These are phyloP conservation scores for Pelargonium cotyledonis DNA, from an alignment of 441 rosid genomes.

Conservation along the genomic window DNA sequence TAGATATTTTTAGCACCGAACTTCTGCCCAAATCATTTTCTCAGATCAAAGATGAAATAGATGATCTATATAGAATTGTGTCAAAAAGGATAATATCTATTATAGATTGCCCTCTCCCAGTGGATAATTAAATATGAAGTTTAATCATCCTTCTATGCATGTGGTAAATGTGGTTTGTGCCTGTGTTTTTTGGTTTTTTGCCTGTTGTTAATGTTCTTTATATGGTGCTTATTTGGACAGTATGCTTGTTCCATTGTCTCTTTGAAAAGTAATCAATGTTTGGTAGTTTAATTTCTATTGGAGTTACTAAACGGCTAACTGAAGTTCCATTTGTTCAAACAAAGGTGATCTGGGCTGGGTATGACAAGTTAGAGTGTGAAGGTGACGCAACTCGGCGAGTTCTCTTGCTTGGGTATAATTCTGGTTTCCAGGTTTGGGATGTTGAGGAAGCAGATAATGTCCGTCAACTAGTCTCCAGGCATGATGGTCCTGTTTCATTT, in stretches of 20 bases:
- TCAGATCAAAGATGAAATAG: not conserved
- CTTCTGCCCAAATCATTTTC: not conserved
- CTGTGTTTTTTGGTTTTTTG: not conserved
- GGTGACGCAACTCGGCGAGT: conserved; percentile 43
- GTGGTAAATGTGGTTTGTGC: not conserved
- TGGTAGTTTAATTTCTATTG: not conserved
- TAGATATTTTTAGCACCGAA: not conserved
- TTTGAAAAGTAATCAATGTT: not conserved
- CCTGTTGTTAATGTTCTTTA: not conserved
- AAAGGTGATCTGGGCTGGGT: conserved; percentile 92
- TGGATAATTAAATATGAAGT: too few species aligned
- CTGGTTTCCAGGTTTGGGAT: conserved; percentile 97
- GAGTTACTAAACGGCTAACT: not conserved
- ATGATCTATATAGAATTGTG: not conserved
- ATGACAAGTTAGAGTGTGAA: conserved; percentile 72
- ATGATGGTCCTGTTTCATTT: conserved; percentile 72
- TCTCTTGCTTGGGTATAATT: conserved; percentile 67
- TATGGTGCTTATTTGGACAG: not conserved
- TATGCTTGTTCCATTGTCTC: not conserved
- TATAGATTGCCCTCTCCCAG: not conserved
- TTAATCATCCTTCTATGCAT: too few species aligned
- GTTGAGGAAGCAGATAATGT: conserved; percentile 83
- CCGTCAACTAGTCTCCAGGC: conserved; percentile 58
- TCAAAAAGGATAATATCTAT: not conserved
- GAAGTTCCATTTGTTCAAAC: conserved; percentile 15